Percentiles rank a stretch among this genome's conserved stretches.
phyloP scores from a whole-genome alignment of 1,284 basidiomycete genomes.

The Puccinia hordei region DNA sequence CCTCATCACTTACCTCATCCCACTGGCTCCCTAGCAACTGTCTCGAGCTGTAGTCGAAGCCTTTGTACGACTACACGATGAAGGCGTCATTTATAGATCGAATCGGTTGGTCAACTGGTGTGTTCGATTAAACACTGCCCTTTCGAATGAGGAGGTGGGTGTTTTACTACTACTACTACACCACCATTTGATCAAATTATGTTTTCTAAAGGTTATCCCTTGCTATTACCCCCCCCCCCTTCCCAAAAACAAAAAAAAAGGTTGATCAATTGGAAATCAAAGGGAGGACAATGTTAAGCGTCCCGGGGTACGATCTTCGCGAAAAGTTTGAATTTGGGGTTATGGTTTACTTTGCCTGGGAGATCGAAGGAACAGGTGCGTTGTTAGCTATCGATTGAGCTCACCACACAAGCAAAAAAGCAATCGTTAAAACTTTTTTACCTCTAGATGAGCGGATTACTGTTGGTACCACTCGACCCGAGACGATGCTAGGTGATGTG shows the following conservation, averaged over 20 bases:
- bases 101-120: slow-evolving; percentile 99
- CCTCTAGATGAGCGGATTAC: slow-evolving; percentile 80
- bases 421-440: slow-evolving; percentile 8
- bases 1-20: slow-evolving; percentile 30
- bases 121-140: slow-evolving; percentile 88
- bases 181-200: no score
- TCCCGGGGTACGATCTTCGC: slow-evolving; percentile 90
- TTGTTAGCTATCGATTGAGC: background rate
- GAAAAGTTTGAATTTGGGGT: slow-evolving; percentile 98
- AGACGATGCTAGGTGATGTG: slow-evolving; percentile 98
- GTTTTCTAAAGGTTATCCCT: no score
- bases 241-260: slow-evolving; percentile 59
- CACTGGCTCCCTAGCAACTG: slow-evolving; percentile 64
- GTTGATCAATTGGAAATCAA: slow-evolving; percentile 92
- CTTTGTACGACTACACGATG: slow-evolving; percentile 88
- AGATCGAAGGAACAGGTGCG: slow-evolving; percentile 76
- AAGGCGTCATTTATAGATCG: slow-evolving; percentile 90
- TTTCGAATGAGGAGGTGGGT: slow-evolving; percentile 87
- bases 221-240: background rate
- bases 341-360: slow-evolving; percentile 92
- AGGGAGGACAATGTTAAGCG: slow-evolving; percentile 81
- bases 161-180: background rate
- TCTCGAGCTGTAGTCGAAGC: slow-evolving; percentile 87
- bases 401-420: background rate
- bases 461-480: slow-evolving; percentile 95